Conservation (phyloP, 2,329 filamentous ascomycete genomes). For the Scedosporium apiospermum region DNA sequence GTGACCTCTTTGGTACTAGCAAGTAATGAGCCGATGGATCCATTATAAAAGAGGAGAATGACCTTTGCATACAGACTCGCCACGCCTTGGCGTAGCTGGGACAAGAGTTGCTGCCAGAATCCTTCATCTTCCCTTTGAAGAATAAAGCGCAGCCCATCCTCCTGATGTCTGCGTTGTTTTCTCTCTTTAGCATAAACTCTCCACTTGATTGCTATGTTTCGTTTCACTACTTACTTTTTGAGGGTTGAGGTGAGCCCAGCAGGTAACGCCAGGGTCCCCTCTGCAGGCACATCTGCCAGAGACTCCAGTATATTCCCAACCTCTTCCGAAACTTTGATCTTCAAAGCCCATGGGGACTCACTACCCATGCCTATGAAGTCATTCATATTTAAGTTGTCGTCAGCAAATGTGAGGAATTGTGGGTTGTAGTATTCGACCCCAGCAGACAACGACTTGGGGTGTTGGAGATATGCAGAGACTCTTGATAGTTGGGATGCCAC, state of each 20-base stretch:
- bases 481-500: neutral
- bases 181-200: neutral
- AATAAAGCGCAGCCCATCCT: neutral
- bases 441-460: neutral
- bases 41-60: no score
- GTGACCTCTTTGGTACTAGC: neutral
- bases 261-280: no score
- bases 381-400: neutral
- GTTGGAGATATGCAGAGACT: neutral
- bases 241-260: no score
- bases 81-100: no score
- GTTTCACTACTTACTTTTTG: no score
- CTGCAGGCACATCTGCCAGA: no score
- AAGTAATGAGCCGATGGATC: no score
- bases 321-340: no score
- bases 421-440: neutral
- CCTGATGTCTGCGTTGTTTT: neutral
- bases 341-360: neutral
- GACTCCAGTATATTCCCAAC: no score
- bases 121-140: neutral
- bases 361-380: neutral
- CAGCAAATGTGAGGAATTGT: neutral
- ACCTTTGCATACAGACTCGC: no score
- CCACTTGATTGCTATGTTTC: neutral
- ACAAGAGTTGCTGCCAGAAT: neutral